Evolutionary conservation across 2,329 filamentous ascomycete genomes (phyloP), one percentile per base, ranked within the genome.

Genomic region (Hypoxylon rubiginosum): DNA sequence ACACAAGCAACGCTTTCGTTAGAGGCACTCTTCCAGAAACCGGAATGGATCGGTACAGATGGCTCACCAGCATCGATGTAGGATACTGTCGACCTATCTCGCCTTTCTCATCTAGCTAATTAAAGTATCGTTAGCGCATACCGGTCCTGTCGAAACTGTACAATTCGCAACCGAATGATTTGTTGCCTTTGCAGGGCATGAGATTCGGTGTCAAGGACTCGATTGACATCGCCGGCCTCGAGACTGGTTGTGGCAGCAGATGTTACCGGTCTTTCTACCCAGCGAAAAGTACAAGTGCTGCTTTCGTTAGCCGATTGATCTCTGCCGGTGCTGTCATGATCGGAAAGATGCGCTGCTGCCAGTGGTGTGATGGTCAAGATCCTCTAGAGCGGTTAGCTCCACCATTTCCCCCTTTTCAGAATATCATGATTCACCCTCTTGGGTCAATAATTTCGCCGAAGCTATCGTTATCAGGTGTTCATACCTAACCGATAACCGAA

Each of bases 121-220:
- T n/a, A 2, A 19, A 43, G 19, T 34, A 9, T 19, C 36, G 17
- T 24, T 13, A 69, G 62, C 39, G 53, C 17, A 67, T 71, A 41
- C 58, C 71, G 7, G 66, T 73, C n/a, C 69, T 69, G 5, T 68
- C 69, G 2, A 67, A 41, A n/a, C 45, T 67, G 3, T 65, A 65
- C n/a, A 21, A n/a, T 11, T 11, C 49, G 6, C 17, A 15, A 2
- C 56, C 53, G 2, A 51, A 30, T 17, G 8, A 46, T 4, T 9
- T 43, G 3, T 9, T 19, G 4, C 71, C 68, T 1, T 54, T 71
- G 5, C 17, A 6, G 3, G 70, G 70, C 10, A 34, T 73, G 39
- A 60, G 68, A 2, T 69, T 73, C 21, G 69, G 63, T 8, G 64
- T 72, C 13, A 73, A 73, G 28, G 70, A 73, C 43, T 24, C 51